These are phyloP conservation scores for Castanea crenata DNA, from an alignment of 306 rosid genomes.

Conservation along the genomic window DNA sequence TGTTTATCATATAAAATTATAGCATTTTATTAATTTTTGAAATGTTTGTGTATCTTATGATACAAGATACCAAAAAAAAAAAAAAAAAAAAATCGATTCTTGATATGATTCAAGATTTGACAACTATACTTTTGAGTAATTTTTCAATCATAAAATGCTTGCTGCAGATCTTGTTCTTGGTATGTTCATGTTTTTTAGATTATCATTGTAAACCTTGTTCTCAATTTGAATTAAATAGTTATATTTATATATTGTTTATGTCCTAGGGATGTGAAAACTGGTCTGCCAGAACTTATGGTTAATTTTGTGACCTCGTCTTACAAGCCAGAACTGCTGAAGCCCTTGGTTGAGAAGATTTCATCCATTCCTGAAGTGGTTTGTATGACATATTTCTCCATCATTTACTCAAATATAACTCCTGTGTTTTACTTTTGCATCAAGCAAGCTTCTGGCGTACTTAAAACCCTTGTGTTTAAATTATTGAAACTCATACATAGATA, in stretches of 20 bases:
- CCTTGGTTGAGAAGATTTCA: conserved; percentile 65
- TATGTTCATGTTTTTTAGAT: neutral
- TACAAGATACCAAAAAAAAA: too few species aligned
- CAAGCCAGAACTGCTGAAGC: conserved; percentile 69
- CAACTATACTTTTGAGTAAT: neutral
- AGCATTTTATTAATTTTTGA: too few species aligned
- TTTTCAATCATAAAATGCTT: neutral
- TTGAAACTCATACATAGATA: too few species aligned
- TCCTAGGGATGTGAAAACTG: conserved; percentile 62
- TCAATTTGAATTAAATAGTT: neutral
- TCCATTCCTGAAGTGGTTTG: conserved; percentile 91
- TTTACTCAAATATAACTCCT: conserved; percentile 14
- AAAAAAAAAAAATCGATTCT: too few species aligned
- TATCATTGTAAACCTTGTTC: neutral
- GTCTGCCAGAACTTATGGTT: conserved; percentile 85
- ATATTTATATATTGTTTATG: conserved; percentile 15
- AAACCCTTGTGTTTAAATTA: neutral
- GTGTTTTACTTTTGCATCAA: neutral
- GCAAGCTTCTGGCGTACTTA: neutral
- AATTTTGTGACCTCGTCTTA: conserved; percentile 92
- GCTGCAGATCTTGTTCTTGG: neutral
- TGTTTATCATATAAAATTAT: too few species aligned
- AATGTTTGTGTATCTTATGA: too few species aligned
- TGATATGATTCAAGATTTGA: too few species aligned
- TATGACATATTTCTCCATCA: conserved; percentile 13